phyloP scores from a whole-genome alignment of 2,329 filamentous ascomycete species.

The Aspergillus flavus region DNA sequence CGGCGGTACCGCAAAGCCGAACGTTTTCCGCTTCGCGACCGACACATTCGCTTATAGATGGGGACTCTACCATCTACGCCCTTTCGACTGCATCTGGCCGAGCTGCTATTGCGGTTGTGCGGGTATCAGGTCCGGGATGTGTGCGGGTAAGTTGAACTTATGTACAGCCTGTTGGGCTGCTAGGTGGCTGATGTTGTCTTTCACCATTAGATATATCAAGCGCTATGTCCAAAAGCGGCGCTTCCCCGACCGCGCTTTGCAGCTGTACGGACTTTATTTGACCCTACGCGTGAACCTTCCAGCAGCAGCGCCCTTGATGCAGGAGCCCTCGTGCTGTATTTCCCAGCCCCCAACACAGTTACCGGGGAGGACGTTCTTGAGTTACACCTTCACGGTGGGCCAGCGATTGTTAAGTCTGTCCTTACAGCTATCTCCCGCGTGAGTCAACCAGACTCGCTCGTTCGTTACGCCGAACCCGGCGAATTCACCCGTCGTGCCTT shows the following conservation, averaged over 20 bases:
- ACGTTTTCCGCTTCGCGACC: slow-evolving; percentile 26
- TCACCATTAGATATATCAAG: slow-evolving; percentile 61
- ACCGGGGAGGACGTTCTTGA: slow-evolving; percentile 94
- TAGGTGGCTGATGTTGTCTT: background rate
- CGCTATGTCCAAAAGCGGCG: slow-evolving; percentile 59
- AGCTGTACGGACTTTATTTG: slow-evolving; percentile 72
- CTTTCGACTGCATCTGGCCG: slow-evolving; percentile 83
- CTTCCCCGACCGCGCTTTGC: slow-evolving; percentile 66
- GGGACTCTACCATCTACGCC: slow-evolving; percentile 77
- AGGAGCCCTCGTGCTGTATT: slow-evolving; percentile 78
- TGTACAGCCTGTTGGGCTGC: background rate
- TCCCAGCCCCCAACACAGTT: slow-evolving; percentile 77
- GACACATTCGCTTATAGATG: slow-evolving; percentile 25
- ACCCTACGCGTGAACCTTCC: slow-evolving; percentile 50
- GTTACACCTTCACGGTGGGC: slow-evolving; percentile 89
- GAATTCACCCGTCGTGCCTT: slow-evolving; percentile 96
- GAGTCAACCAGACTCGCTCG: slow-evolving; percentile 32
- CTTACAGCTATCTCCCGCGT: slow-evolving; percentile 70
- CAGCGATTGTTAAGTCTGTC: slow-evolving; percentile 84
- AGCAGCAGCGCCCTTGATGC: slow-evolving; percentile 66
- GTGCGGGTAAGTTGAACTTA: slow-evolving; percentile 55
- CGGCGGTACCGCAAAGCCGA: slow-evolving; percentile 15
- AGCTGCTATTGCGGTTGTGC: slow-evolving; percentile 87
- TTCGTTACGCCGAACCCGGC: slow-evolving; percentile 90
- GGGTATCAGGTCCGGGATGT: slow-evolving; percentile 80